Evolutionary conservation across 2,329 filamentous ascomycete species (phyloP), one percentile per base, ranked within the genome.

Genomic region (Dactylellina cionopaga): DNA sequence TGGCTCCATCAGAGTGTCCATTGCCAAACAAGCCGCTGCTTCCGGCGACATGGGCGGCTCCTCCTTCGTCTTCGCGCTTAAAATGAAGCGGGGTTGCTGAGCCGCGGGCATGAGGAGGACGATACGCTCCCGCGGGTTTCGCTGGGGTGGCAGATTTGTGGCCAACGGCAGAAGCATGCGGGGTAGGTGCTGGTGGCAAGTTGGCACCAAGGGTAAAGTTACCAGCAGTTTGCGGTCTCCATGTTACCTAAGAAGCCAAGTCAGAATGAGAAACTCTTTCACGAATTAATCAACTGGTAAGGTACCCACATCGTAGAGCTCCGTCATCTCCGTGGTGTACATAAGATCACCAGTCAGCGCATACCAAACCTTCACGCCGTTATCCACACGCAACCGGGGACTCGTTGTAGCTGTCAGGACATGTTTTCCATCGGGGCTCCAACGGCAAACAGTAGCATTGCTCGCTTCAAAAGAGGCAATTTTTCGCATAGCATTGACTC

Each of bases 361-460:
- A 80, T 99, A 94, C 91, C 93, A 99, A 77, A 99, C 87, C 80
- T 93, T 93, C 76, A 99, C 86, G 71, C 94, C 95, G 78, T 99
- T 99, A 83, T 99, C 95, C 43, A 99, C 95, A 76, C 95, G 90
- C 68, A 99, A 87, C 75, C 95, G 90, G 3, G 95, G 95, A 76
- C 92, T 97, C 11, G 94, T 98, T 17, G 94, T 99, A n/a, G 95
- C 95, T 41, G 95, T 98, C 84, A 99, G 86, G 79, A 99, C 93
- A 80, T 93, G 95, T 78, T 90, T 91, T 77, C 94, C 96, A 80
- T 99, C 95, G 4, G 95, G 92, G 78, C 92, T 96, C 95, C 95
- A 99, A 79, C 95, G 89, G 83, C 95, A 99, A 74, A 97, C 90
- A 79, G 92, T 97, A 55, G 95, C 91, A 81, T 96, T 99, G 79